Evolutionary conservation across 2,329 filamentous ascomycete species (phyloP), one percentile per base, ranked within the genome.

Genomic region (Colletotrichum costaricense): DNA sequence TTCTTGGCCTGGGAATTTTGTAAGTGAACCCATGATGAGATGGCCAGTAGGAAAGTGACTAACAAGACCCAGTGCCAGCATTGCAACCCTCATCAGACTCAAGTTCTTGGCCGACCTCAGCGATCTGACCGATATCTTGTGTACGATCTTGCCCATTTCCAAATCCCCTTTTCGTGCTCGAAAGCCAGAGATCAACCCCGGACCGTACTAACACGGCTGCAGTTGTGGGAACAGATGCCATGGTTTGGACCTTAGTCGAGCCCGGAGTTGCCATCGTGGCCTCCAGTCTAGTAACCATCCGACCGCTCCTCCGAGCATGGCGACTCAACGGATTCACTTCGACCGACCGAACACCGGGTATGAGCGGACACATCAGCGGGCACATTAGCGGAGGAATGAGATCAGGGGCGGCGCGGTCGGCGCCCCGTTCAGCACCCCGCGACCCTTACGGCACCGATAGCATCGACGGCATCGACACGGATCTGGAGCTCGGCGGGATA

Each of bases 181-280:
- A 49, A 11, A 22, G 42, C 19, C 22, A 56, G 24, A 24, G 12
- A 11, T 33, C 24, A 35, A 5, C 6, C 22, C 14, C 16, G 28
- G 16, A 14, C 4, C n/a, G 22, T 33, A 30, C 73, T 57, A 57
- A 35, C 24, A 22, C 35, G 55, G 67, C 11, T 9, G 49, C 58
- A 88, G 87, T 83, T 77, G 82, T 83, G 65, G 86, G 84, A 26
- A 89, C 87, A 4, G 82, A 88, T 72, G 84, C 87, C 46, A 87
- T 88, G 84, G 82, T 89, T 7, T 90, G 88, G 88, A 89, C 87
- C 11, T 80, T 90, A n/a, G 81, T 90, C 66, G 88, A 90, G 76
- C 88, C 88, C 2, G 88, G 87, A 6, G 84, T 90, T 26, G 88
- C 88, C 72, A 90, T 90, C 58, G 78, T 87, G 30, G 88, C 88